Conservation (phyloP, 1,139 yeast species). For the Hanseniaspora uvarum region DNA sequence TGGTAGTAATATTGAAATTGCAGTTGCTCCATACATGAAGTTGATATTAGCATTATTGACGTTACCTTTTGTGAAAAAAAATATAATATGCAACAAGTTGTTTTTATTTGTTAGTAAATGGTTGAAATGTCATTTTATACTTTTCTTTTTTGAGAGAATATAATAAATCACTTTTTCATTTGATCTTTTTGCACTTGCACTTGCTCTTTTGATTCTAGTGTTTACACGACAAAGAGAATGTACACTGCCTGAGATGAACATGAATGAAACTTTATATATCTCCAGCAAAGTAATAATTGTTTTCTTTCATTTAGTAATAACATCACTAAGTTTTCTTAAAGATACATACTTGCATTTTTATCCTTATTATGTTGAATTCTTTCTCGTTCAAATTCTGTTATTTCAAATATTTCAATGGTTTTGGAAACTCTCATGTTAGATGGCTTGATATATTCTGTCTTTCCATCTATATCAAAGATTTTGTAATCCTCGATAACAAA, state of each 20-base stretch:
- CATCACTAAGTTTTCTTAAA: neutral
- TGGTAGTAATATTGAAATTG: neutral
- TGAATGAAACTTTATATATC: neutral
- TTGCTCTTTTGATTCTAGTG: neutral
- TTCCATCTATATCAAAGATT: constrained; percentile 37
- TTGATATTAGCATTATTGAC: neutral
- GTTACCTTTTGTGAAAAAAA: too few species aligned
- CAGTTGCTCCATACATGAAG: neutral
- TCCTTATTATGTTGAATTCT: constrained; percentile 19
- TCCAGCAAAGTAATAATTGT: neutral
- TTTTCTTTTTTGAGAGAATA: neutral
- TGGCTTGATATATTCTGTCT: constrained; percentile 18
- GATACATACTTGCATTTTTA: constrained; percentile 12
- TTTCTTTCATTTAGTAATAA: neutral
- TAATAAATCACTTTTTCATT: neutral
- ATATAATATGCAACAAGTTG: too few species aligned
- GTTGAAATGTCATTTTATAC: neutral
- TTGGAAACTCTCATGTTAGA: constrained; percentile 21
- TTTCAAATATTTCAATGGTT: neutral
- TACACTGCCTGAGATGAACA: too few species aligned
- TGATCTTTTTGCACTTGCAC: neutral
- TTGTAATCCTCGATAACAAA: constrained; percentile 30
- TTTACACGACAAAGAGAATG: too few species aligned
- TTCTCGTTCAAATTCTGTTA: constrained; percentile 4
- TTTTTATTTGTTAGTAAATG: constrained; percentile 10